Evolutionary conservation across 1,284 basidiomycete genomes (phyloP).

Genomic region (Spongispora temasekensis): DNA sequence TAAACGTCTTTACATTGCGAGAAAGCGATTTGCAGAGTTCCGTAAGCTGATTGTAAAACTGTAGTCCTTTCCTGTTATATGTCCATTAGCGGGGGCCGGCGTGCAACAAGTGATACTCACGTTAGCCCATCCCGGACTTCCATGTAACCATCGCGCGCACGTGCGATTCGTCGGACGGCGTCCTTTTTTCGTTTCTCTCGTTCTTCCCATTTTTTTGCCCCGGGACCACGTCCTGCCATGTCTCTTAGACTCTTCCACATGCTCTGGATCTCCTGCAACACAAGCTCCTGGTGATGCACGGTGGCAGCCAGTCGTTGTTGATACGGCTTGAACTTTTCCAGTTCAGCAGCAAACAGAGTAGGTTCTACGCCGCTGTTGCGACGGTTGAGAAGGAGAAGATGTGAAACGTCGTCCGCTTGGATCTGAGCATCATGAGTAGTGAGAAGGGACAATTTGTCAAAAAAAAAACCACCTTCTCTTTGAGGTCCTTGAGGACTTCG

Average conservation of each 20-base stretch:
- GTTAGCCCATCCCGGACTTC: constrained; percentile 85
- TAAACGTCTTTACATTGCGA: constrained; percentile 63
- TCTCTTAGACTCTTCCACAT: constrained; percentile 76
- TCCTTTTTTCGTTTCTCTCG: constrained; percentile 78
- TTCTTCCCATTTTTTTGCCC: constrained; percentile 78
- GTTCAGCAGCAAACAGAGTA: constrained; percentile 86
- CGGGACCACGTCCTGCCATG: constrained; percentile 66
- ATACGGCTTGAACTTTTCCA: constrained; percentile 94
- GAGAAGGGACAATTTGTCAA: background rate
- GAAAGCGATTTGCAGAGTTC: constrained; percentile 64
- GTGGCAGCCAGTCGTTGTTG: constrained; percentile 81
- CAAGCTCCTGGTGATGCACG: constrained; percentile 72
- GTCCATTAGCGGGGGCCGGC: constrained; percentile 7
- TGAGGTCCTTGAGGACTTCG: constrained; percentile 90
- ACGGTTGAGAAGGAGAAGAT: constrained; percentile 89
- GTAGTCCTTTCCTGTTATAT: constrained; percentile 70
- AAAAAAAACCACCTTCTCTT: constrained; percentile 71
- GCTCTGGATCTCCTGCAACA: constrained; percentile 68
- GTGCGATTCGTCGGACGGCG: constrained; percentile 67
- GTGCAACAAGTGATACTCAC: constrained; percentile 46
- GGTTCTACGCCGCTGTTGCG: constrained; percentile 85
- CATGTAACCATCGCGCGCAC: constrained; percentile 80
- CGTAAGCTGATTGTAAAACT: constrained; percentile 86
- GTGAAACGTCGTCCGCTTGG: constrained; percentile 96
- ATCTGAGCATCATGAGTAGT: constrained; percentile 51